Evolutionary conservation across 179 eudicot genomes (phyloP).

Genomic region (Sideroxylon spinosum): DNA sequence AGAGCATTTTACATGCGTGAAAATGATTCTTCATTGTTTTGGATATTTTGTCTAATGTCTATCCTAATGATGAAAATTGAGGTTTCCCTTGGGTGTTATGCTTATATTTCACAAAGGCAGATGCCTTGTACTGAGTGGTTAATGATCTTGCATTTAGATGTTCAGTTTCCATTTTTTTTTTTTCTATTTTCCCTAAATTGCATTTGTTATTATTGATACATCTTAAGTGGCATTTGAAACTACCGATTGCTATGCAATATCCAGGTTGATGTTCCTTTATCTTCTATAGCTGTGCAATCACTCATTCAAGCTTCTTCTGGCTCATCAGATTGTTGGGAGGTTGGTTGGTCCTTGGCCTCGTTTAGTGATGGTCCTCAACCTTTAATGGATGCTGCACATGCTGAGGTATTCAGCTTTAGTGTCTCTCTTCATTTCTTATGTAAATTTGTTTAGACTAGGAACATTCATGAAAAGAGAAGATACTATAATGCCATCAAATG

Average conservation of each 20-base stretch:
- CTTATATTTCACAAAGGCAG: background rate
- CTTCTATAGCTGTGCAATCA: conserved; percentile 63
- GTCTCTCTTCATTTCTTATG: background rate
- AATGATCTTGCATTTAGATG: background rate
- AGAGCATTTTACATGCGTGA: conserved; percentile 7
- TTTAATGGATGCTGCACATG: conserved; percentile 25
- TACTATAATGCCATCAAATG: background rate
- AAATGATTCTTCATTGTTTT: background rate
- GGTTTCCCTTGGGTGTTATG: background rate
- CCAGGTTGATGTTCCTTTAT: conserved; percentile 75
- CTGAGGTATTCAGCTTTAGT: conserved; percentile 36
- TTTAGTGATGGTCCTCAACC: conserved; percentile 37
- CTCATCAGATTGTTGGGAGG: conserved; percentile 76
- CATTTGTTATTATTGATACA: background rate
- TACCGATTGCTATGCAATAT: conserved; percentile 13
- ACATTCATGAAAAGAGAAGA: background rate
- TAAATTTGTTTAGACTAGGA: background rate
- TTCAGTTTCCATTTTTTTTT: background rate
- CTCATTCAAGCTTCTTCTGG: conserved; percentile 70
- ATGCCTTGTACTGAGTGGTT: background rate
- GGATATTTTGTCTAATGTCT: background rate
- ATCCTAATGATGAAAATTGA: background rate
- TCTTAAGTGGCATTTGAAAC: conserved; percentile 9
- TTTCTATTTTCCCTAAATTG: background rate
- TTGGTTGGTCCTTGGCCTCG: conserved; percentile 91